These are phyloP conservation scores for Sphaceloma murrayae DNA, from an alignment of 2,329 filamentous ascomycete genomes.

Conservation along the genomic window DNA sequence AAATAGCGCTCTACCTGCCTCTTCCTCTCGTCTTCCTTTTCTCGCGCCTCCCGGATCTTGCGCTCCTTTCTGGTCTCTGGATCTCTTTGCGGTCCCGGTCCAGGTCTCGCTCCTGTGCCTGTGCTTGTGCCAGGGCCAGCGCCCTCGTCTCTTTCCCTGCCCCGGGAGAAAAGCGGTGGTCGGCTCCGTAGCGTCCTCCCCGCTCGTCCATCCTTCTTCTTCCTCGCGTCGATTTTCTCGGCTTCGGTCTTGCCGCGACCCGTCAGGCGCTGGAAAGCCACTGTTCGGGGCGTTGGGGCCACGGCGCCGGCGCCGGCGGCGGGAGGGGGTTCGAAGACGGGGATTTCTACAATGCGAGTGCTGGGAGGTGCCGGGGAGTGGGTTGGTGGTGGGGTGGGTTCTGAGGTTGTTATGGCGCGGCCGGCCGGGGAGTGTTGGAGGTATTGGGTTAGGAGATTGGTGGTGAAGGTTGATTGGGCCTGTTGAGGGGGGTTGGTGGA, in stretches of 20 bases:
- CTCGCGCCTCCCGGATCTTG: neutral
- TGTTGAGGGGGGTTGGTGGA: too few relatives aligned
- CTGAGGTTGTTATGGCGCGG: constrained; percentile 10
- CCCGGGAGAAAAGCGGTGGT: neutral
- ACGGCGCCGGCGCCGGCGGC: neutral
- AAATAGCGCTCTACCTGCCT: constrained; percentile 19
- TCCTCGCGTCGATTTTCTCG: neutral
- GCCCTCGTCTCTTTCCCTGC: neutral
- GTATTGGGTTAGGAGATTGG: neutral
- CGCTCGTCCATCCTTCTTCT: neutral
- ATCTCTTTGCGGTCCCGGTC: neutral
- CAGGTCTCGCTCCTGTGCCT: neutral
- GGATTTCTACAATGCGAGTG: neutral
- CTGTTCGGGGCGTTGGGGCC: neutral
- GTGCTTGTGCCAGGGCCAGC: neutral
- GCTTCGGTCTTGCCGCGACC: neutral
- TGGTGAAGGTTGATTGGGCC: neutral
- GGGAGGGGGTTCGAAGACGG: constrained; percentile 9
- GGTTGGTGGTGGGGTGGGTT: constrained; percentile 1
- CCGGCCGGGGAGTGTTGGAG: constrained; percentile 10
- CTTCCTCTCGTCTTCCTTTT: constrained; percentile 2
- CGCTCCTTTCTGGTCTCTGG: neutral
- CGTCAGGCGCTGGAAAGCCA: constrained; percentile 2
- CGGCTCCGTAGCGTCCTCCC: too few relatives aligned
- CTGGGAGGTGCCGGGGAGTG: neutral